Percentiles rank a stretch among this genome's conserved stretches.
phyloP scores from a whole-genome alignment of 169 alveolate species.

The Babesia bovis region DNA sequence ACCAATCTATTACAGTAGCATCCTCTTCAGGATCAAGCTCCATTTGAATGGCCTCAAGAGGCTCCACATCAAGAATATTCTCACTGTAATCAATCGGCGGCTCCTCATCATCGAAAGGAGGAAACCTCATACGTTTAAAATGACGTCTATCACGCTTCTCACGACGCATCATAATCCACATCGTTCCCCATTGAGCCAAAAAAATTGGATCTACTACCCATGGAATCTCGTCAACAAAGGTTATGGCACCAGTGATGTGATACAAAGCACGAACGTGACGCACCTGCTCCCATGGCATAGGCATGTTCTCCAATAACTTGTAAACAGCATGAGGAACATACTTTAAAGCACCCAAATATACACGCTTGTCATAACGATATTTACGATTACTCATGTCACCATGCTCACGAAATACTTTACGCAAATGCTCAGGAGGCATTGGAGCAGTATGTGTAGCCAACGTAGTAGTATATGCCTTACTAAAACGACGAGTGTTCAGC shows the following conservation, averaged over 20 bases:
- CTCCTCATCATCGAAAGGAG: slow-evolving; percentile 99
- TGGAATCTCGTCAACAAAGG: slow-evolving; percentile 98
- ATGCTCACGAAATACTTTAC: slow-evolving; percentile 97
- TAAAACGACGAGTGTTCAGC: slow-evolving; percentile 61
- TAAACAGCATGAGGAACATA: slow-evolving; percentile 99
- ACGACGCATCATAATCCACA: slow-evolving; percentile 99
- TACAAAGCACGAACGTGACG: slow-evolving; percentile 94
- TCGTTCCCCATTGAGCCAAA: slow-evolving; percentile 99
- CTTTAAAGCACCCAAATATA: slow-evolving; percentile 96
- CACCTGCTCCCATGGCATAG: slow-evolving; percentile 99
- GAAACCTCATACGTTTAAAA: slow-evolving; percentile 99
- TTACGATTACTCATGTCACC: slow-evolving; percentile 97
- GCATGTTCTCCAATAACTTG: slow-evolving; percentile 97
- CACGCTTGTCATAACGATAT: slow-evolving; percentile 96
- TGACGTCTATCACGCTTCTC: slow-evolving; percentile 99
- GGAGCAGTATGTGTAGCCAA: slow-evolving; percentile 67
- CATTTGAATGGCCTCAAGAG: slow-evolving; percentile 98
- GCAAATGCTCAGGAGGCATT: slow-evolving; percentile 98
- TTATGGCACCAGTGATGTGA: slow-evolving; percentile 99
- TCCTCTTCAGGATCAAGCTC: slow-evolving; percentile 98
- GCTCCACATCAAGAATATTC: slow-evolving; percentile 97
- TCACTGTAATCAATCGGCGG: slow-evolving; percentile 99
- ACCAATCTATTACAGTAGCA: slow-evolving; percentile 97
- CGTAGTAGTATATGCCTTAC: slow-evolving; percentile 15
- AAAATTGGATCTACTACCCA: slow-evolving; percentile 99